Evolutionary conservation across 306 rosid genomes (phyloP), one percentile per base, ranked within the genome.

Genomic region (Rosa lucieae): DNA sequence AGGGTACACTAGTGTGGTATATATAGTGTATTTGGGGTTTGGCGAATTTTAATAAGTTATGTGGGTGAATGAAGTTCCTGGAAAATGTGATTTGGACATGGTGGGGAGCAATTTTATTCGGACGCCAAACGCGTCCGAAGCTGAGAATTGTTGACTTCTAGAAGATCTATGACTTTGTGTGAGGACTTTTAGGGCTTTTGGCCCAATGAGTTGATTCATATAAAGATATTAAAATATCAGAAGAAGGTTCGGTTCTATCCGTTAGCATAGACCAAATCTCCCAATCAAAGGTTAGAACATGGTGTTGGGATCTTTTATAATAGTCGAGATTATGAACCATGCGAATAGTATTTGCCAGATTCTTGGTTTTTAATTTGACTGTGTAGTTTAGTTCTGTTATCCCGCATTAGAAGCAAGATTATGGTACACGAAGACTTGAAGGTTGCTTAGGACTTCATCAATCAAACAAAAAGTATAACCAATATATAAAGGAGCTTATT

Each of bases 71-170:
- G 29, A 35, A 40, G 46, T 67, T 66, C 67, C 66, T 18, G 14
- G 73, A 47, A 63, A 37, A 6, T 48, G 73, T 51, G 39, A 14
- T 7, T 35, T 7, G 47, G 48, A n/a, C 46, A 14, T 2, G 51
- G 74, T 47, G 52, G 42, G 11, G 10, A 15, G 17, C 1, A 49
- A 29, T 63, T 65, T n/a, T 32, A 10, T 20, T 67, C 43, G 17
- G 74, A 77, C 43, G 29, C 11, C 74, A 49, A 49, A 37, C 74
- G 74, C 66, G 67, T 51, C 74, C 62, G 4, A 76, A 29, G 66
- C 10, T 48, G 37, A n/a, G 18, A 48, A 77, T 21, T 77, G 10
- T 49, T 49, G 67, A 67, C 80, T 77, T 77, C 80, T 77, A 77
- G 80, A 67, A 52, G 75, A 26, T 77, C 37, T 42, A 39, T 9